phyloP scores from a whole-genome alignment of 2,329 filamentous ascomycete genomes.

The Alternaria arborescens region DNA sequence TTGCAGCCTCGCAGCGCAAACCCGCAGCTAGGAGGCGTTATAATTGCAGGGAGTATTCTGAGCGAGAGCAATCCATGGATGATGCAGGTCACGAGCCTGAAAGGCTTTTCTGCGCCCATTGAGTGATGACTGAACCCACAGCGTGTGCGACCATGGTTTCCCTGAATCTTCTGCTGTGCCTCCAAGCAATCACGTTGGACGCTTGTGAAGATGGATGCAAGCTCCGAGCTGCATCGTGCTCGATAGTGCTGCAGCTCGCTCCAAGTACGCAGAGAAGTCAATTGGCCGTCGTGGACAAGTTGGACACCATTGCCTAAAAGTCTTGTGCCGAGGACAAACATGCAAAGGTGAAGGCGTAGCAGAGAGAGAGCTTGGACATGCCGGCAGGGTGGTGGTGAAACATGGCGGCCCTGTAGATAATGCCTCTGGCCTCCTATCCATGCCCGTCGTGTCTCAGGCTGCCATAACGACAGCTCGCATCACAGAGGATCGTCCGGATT shows the following conservation, averaged over 20 bases:
- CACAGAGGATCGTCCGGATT: constrained; percentile 30
- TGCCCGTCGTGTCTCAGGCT: constrained; percentile 41
- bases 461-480: constrained; percentile 18
- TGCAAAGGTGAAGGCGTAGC: constrained; percentile 10
- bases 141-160: constrained; percentile 14
- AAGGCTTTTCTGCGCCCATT: constrained; percentile 8
- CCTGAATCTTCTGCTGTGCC: constrained; percentile 10
- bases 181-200: constrained; percentile 5
- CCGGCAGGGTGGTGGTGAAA: constrained; percentile 42
- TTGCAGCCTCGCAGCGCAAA: constrained; percentile 27
- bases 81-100: constrained; percentile 24
- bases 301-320: not conserved
- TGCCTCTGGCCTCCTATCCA: constrained; percentile 35
- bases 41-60: constrained; percentile 29
- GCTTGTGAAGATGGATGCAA: not conserved
- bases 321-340: constrained; percentile 15
- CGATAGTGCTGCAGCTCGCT: constrained; percentile 11
- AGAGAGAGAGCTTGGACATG: constrained; percentile 17
- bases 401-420: constrained; percentile 38
- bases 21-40: constrained; percentile 24
- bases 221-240: not conserved
- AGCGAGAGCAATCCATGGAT: constrained; percentile 25
- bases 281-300: not conserved
- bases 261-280: constrained; percentile 2
- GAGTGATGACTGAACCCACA: not conserved